Percentiles rank a stretch among this genome's conserved stretches.
Evolutionary conservation across 192 early-diverging fungal species (phyloP).

Genomic region (Geosiphon pyriformis): DNA sequence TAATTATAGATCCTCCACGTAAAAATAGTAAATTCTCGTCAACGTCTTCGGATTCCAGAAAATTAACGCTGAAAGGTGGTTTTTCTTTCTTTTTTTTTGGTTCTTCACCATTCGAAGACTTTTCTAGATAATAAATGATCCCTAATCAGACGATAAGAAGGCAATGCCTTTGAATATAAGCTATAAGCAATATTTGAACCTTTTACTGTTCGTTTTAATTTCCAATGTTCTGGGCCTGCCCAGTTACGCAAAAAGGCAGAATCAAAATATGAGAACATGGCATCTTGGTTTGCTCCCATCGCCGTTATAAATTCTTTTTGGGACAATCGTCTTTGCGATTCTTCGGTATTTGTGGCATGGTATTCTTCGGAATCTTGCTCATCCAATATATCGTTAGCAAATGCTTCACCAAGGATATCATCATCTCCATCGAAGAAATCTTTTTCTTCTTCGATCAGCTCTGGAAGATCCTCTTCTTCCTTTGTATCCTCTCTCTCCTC

Average conservation of each 20-base stretch:
- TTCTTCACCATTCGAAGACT: constrained; percentile 31
- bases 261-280: constrained; percentile 87
- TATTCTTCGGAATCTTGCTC: constrained; percentile 15
- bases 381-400: constrained; percentile 13
- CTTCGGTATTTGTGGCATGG: neutral
- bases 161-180: neutral
- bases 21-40: constrained; percentile 69
- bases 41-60: constrained; percentile 54
- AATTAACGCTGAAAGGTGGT: constrained; percentile 50
- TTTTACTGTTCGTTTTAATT: constrained; percentile 41
- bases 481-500: too few relatives aligned
- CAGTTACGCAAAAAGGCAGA: constrained; percentile 70
- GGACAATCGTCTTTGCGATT: constrained; percentile 23
- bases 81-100: constrained; percentile 45
- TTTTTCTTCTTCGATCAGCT: neutral
- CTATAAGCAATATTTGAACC: constrained; percentile 18
- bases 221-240: constrained; percentile 96
- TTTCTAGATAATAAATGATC: constrained; percentile 15
- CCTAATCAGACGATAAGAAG: neutral
- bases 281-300: constrained; percentile 48
- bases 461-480: neutral
- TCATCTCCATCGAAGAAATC: constrained; percentile 19
- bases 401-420: constrained; percentile 16
- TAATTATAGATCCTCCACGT: constrained; percentile 42
- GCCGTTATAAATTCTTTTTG: constrained; percentile 29